A percentile compares a stretch with the other conserved stretches of the same genome.
phyloP scores from a whole-genome alignment of 1,284 basidiomycete genomes.

The Heterobasidion irregulare region DNA sequence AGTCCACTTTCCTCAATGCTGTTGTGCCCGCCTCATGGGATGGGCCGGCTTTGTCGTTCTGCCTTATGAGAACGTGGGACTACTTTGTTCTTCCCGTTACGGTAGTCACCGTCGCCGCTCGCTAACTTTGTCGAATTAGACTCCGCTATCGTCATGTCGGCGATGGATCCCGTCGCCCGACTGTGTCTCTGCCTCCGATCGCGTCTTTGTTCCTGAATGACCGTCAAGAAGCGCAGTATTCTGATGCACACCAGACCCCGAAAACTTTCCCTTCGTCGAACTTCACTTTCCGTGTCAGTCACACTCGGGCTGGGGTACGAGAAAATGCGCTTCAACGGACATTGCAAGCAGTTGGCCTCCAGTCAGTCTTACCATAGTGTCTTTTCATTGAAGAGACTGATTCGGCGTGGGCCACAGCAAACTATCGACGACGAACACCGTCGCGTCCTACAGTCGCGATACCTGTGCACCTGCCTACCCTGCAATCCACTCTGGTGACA shows the following conservation, averaged over 20 bases:
- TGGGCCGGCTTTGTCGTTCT: too few relatives aligned
- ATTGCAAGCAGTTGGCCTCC: constrained; percentile 2
- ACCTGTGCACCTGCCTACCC: not conserved
- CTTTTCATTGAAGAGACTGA: not conserved
- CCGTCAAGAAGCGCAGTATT: too few relatives aligned
- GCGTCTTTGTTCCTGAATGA: too few relatives aligned
- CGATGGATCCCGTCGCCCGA: not conserved
- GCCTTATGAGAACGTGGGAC: too few relatives aligned
- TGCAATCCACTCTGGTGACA: not conserved
- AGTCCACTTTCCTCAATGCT: too few relatives aligned
- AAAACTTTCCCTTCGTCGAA: not conserved
- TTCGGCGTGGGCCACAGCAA: not conserved
- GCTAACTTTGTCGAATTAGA: not conserved
- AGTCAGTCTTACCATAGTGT: constrained; percentile 1
- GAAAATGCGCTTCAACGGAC: constrained; percentile 10
- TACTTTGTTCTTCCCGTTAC: not conserved
- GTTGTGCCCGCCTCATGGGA: too few relatives aligned
- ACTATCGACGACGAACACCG: not conserved
- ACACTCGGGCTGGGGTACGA: constrained; percentile 5
- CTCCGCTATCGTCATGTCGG: not conserved
- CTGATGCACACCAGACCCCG: too few relatives aligned
- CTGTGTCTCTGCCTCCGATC: too few relatives aligned
- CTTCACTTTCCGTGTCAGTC: not conserved
- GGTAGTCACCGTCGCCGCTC: not conserved
- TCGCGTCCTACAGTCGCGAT: not conserved